Percentiles rank a stretch among this genome's conserved stretches.
Evolutionary conservation across 192 early-diverging fungal genomes (phyloP).

Genomic region (Mortierella claussenii): DNA sequence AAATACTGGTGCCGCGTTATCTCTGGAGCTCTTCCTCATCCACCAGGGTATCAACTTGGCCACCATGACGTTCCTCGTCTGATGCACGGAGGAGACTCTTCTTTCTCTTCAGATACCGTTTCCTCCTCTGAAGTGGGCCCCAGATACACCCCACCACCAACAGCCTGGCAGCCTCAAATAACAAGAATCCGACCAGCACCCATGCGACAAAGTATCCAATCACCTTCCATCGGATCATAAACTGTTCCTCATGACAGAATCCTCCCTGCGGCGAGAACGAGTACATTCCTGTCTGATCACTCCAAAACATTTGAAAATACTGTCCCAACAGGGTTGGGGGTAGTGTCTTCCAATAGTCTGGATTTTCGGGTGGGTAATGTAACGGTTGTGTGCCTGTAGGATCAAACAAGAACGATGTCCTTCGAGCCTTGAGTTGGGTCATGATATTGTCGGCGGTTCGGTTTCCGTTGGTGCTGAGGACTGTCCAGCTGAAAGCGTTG

Average conservation of each 20-base stretch:
- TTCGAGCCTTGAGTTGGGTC: constrained; percentile 63
- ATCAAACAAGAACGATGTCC: constrained; percentile 74
- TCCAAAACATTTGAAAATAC: constrained; percentile 71
- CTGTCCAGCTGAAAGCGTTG: constrained; percentile 72
- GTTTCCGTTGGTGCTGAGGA: constrained; percentile 57
- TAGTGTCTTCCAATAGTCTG: constrained; percentile 54
- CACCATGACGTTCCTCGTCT: no score
- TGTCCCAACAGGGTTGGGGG: constrained; percentile 66
- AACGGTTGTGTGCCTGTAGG: constrained; percentile 67
- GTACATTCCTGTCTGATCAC: constrained; percentile 71
- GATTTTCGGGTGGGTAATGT: constrained; percentile 47
- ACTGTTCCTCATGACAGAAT: constrained; percentile 67
- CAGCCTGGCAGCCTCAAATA: constrained; percentile 43
- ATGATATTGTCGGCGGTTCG: constrained; percentile 63
- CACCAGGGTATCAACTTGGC: no score
- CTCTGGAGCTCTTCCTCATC: background rate
- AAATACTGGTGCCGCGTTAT: background rate
- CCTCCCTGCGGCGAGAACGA: constrained; percentile 67
- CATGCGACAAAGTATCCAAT: constrained; percentile 61
- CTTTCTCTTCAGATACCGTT: constrained; percentile 18
- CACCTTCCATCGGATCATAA: constrained; percentile 55
- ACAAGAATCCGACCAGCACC: constrained; percentile 51
- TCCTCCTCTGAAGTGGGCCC: constrained; percentile 30
- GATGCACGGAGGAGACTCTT: no score
- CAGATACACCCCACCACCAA: constrained; percentile 34